Evolutionary conservation across 106 monocot genomes (phyloP), one percentile per base, ranked within the genome.

Genomic region (Dendrobium officinale): DNA sequence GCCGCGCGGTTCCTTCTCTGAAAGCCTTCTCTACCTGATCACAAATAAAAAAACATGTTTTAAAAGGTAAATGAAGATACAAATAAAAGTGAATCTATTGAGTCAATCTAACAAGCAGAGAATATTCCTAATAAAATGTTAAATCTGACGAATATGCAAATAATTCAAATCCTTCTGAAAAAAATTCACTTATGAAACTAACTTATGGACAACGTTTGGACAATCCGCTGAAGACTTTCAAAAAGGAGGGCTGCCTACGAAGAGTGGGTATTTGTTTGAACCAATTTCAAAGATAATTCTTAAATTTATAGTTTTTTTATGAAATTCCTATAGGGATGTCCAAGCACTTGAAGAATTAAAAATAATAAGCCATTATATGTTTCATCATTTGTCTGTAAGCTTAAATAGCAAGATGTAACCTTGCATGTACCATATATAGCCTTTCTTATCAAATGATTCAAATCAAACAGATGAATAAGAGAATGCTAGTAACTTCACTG

Each of bases 11-110:
- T 74, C 92, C 92, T 91, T 98, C 98, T 85, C 98, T 94, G 83
- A 94, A 98, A 83, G 98, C 94, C 85, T 98, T 95, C 78, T 98
- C 98, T 68, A 98, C 98, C 98, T 98, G 88, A 41, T 76, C 73
- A 27, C 16, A 75, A 4, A 70, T 16, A 37, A 15, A 37, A 22
- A 51, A 26, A 8, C 64, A 51, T 13, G 51, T 24, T 66, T 66
- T 22, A 22, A 66, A 66, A 66, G 24, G n/a, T 66, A 66, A 66
- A 24, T 66, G 64, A 10, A 66, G 5, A 26, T 26, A 22, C 9
- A 26, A 66, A 66, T 27, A 24, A 11, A 9, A 51, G 51, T 15
- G 13, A 51, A 10, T 15, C 51, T 15, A 56, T 16, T 19, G 56
- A 26, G 27, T 26, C 27, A 19, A 27, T 27, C 6, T 27, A 67